Percentiles rank a stretch among this genome's conserved stretches.
Conservation (phyloP, 768 basidiomycete species). For the Hemileccinum impolitum region DNA sequence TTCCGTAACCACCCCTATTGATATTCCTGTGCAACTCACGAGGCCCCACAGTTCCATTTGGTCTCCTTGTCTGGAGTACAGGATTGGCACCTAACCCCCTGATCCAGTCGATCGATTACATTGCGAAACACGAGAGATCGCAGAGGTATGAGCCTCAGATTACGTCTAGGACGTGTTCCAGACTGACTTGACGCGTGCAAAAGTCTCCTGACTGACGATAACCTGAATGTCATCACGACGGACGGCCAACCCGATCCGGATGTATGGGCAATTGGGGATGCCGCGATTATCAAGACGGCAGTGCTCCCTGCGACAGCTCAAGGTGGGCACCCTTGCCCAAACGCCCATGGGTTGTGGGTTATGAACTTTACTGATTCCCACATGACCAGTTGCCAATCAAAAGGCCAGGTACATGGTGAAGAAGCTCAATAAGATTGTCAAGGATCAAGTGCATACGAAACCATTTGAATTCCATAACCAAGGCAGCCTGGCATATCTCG, state of each 20-base stretch:
- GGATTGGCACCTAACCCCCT: slow-evolving; percentile 82
- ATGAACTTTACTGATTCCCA: slow-evolving; percentile 5
- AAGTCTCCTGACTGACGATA: slow-evolving; percentile 50
- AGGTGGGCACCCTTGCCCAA: slow-evolving; percentile 38
- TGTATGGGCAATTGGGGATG: slow-evolving; percentile 83
- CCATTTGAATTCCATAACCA: slow-evolving; percentile 71
- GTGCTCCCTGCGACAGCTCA: slow-evolving; percentile 83
- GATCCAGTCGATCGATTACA: slow-evolving; percentile 53
- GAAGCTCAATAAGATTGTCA: slow-evolving; percentile 62
- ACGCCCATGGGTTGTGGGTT: slow-evolving; percentile 21
- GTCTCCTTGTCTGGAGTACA: slow-evolving; percentile 85
- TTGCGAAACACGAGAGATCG: slow-evolving; percentile 60
- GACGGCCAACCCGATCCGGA: slow-evolving; percentile 57
- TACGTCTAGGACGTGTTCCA: slow-evolving; percentile 31
- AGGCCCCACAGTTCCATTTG: slow-evolving; percentile 59
- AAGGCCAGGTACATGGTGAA: slow-evolving; percentile 67
- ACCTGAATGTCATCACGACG: slow-evolving; percentile 57
- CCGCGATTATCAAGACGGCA: slow-evolving; percentile 53
- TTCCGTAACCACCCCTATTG: slow-evolving; percentile 20
- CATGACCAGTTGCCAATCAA: slow-evolving; percentile 63
- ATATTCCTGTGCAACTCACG: slow-evolving; percentile 5
- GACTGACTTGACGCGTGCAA: slow-evolving; percentile 7
- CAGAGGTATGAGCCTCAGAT: slow-evolving; percentile 37
- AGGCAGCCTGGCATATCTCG: slow-evolving; percentile 79
- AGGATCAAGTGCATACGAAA: slow-evolving; percentile 41